Conservation (phyloP, 1,284 basidiomycete species). For the Ustilago lituana region DNA sequence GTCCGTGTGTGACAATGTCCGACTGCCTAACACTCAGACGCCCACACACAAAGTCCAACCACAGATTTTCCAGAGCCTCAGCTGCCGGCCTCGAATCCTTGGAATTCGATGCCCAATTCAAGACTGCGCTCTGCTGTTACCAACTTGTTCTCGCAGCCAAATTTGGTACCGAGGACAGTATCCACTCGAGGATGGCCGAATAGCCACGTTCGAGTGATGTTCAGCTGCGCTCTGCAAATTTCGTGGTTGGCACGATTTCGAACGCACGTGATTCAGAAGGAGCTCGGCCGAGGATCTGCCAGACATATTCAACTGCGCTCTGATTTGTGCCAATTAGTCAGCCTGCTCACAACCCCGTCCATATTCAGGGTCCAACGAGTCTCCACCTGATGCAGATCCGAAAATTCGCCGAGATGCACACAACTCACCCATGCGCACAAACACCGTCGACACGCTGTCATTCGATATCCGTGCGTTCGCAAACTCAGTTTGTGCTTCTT, state of each 20-base stretch:
- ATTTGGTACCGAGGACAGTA: too few species aligned
- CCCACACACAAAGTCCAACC: too few species aligned
- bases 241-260: neutral
- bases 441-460: neutral
- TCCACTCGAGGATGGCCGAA: slow-evolving; percentile 1
- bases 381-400: slow-evolving; percentile 5
- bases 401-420: slow-evolving; percentile 13
- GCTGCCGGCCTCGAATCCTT: too few species aligned
- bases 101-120: neutral
- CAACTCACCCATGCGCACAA: too few species aligned
- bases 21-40: too few species aligned
- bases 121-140: slow-evolving; percentile 10
- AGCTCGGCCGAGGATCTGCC: neutral
- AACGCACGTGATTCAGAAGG: neutral
- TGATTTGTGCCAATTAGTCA: slow-evolving; percentile 17
- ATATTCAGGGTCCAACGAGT: slow-evolving; percentile 4
- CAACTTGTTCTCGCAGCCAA: neutral
- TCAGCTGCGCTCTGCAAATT: too few species aligned
- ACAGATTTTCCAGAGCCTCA: too few species aligned
- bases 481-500: too few species aligned
- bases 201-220: too few species aligned
- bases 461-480: slow-evolving; percentile 7
- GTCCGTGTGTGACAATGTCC: neutral
- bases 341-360: neutral
- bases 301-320: neutral